These are phyloP conservation scores for Fragilaria crotonensis DNA, from an alignment of 108 stramenopile species.

Conservation along the genomic window DNA sequence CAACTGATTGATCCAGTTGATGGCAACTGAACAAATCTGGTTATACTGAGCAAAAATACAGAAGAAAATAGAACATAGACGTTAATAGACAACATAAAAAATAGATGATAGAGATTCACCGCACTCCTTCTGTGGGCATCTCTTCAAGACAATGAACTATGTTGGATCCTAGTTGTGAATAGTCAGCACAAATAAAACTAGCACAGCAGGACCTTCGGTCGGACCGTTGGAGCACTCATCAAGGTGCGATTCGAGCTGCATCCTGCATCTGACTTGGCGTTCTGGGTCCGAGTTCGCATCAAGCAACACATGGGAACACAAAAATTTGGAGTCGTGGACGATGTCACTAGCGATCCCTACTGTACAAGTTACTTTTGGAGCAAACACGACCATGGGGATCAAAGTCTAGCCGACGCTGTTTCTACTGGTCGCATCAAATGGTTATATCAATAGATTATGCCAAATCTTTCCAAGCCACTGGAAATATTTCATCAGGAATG, in stretches of 20 bases:
- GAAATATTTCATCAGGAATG: conserved; percentile 54
- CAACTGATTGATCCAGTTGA: neutral
- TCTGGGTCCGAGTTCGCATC: neutral
- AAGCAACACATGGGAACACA: neutral
- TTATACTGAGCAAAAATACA: neutral
- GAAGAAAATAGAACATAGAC: neutral
- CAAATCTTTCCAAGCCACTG: conserved; percentile 31
- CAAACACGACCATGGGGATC: neutral
- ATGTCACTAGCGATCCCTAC: neutral
- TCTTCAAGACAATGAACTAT: too few species aligned
- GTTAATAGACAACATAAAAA: neutral
- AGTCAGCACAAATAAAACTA: too few species aligned
- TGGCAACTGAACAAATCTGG: too few species aligned
- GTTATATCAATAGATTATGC: neutral
- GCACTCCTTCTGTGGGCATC: neutral
- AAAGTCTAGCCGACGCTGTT: neutral
- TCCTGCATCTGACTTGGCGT: neutral
- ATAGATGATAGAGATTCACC: neutral
- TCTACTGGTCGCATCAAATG: neutral
- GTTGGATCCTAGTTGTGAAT: too few species aligned
- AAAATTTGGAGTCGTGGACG: neutral
- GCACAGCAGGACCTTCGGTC: too few species aligned
- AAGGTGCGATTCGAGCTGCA: neutral
- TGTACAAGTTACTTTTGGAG: neutral
- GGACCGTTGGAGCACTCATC: neutral